These are phyloP conservation scores for Saccharomycopsis lassenensis DNA, from an alignment of 805 yeast genomes.

Conservation along the genomic window DNA sequence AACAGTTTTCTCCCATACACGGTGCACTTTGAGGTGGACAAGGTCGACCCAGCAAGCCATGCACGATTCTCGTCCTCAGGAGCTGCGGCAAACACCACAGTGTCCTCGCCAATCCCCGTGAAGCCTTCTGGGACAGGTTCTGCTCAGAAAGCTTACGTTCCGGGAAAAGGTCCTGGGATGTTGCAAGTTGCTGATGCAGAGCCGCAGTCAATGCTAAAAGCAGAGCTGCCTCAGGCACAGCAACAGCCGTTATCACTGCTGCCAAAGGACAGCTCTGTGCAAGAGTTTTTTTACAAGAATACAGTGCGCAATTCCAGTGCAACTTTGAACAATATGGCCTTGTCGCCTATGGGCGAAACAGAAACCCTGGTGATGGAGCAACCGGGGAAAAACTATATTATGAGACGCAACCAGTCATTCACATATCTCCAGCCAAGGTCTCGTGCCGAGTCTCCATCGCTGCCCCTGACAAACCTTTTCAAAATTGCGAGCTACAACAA, in stretches of 20 bases:
- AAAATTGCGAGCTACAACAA: background rate
- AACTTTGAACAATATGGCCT: background rate
- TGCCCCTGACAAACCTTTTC: conserved; percentile 1
- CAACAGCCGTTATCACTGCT: too few species aligned
- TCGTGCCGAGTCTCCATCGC: conserved; percentile 7
- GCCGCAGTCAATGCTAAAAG: too few species aligned
- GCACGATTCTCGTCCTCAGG: too few species aligned
- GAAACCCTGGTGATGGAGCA: conserved; percentile 6
- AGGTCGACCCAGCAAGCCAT: background rate
- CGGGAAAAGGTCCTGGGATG: too few species aligned
- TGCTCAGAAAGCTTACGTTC: too few species aligned
- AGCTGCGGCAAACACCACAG: too few species aligned
- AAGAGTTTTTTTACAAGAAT: conserved; percentile 15
- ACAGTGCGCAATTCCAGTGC: conserved; percentile 5
- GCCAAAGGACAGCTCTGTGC: too few species aligned
- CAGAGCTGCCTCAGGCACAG: too few species aligned
- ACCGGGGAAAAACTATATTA: conserved; percentile 6
- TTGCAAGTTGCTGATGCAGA: too few species aligned
- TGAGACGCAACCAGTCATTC: conserved; percentile 14
- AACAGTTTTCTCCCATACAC: conserved; percentile 16
- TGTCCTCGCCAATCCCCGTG: too few species aligned
- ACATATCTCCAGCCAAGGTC: conserved; percentile 17
- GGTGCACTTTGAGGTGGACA: conserved; percentile 15
- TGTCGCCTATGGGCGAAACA: conserved; percentile 13
- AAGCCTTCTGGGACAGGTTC: too few species aligned